These are phyloP conservation scores for Secale cereale DNA, from an alignment of 176 grass and related monocot species.

Conservation along the genomic window DNA sequence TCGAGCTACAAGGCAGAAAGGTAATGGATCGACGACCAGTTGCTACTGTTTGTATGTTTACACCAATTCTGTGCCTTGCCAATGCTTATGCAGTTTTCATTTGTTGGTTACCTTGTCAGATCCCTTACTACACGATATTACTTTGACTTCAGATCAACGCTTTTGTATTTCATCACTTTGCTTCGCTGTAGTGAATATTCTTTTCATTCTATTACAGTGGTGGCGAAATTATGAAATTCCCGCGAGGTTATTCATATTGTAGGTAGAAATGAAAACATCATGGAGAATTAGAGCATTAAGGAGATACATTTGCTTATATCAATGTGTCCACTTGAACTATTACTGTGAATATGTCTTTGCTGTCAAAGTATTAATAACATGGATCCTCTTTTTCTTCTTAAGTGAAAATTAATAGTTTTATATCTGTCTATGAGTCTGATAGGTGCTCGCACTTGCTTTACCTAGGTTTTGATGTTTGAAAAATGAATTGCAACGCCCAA, in stretches of 20 bases:
- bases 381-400: not conserved
- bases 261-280: not conserved
- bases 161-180: no score
- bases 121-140: not conserved
- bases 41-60: not conserved
- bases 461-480: not conserved
- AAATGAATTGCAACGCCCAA: not conserved
- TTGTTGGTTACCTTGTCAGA: not conserved
- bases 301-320: not conserved
- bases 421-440: not conserved
- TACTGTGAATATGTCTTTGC: not conserved
- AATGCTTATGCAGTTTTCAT: not conserved
- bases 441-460: not conserved
- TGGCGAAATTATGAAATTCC: not conserved
- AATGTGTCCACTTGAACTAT: not conserved
- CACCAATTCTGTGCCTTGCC: not conserved
- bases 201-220: slow-evolving; percentile 1
- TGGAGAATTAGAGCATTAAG: not conserved
- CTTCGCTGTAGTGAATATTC: not conserved
- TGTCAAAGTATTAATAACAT: not conserved
- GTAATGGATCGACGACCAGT: slow-evolving; percentile 26
- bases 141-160: no score
- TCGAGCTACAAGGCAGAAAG: slow-evolving; percentile 97
- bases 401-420: not conserved
- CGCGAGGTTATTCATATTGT: no score